Evolutionary conservation across 2,329 filamentous ascomycete genomes (phyloP).

Genomic region (Nemania diffusa): DNA sequence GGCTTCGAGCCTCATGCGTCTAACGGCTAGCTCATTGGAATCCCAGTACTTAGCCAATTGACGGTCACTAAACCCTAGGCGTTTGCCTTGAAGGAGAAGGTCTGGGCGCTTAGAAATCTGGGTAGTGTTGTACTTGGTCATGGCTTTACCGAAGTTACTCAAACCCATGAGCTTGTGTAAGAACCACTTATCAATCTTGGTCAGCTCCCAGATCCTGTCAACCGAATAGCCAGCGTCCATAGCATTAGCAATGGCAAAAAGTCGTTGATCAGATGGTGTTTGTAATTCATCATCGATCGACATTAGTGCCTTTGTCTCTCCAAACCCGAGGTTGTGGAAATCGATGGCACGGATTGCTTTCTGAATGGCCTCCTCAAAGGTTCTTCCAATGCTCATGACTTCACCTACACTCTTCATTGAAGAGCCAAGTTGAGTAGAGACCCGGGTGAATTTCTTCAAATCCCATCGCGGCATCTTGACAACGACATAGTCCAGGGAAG

Average conservation of each 20-base stretch:
- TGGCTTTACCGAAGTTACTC: constrained; percentile 85
- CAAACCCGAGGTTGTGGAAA: constrained; percentile 94
- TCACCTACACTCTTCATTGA: constrained; percentile 99
- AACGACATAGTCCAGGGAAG: constrained; percentile 96
- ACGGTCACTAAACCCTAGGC: constrained; percentile 92
- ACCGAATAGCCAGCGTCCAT: constrained; percentile 95
- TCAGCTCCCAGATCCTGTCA: constrained; percentile 98
- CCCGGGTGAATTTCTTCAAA: constrained; percentile 97
- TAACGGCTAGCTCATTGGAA: constrained; percentile 91
- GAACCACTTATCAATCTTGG: constrained; percentile 99
- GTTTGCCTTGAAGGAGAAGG: constrained; percentile 85
- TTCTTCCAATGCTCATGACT: constrained; percentile 97
- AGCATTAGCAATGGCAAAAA: constrained; percentile 97
- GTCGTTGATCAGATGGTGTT: constrained; percentile 94
- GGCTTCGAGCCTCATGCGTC: constrained; percentile 83
- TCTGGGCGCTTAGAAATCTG: constrained; percentile 72
- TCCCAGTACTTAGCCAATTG: constrained; percentile 95
- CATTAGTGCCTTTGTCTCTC: constrained; percentile 91
- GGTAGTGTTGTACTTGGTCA: constrained; percentile 72
- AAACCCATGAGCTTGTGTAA: constrained; percentile 89
- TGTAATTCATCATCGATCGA: constrained; percentile 95
- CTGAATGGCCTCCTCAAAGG: constrained; percentile 97
- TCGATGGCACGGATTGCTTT: constrained; percentile 97
- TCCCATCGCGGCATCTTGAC: constrained; percentile 99
- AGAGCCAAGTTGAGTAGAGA: constrained; percentile 93